A percentile compares a stretch with the other conserved stretches of the same genome.
phyloP scores from a whole-genome alignment of 1,139 yeast species.

The Saccharomyces hybrid region DNA sequence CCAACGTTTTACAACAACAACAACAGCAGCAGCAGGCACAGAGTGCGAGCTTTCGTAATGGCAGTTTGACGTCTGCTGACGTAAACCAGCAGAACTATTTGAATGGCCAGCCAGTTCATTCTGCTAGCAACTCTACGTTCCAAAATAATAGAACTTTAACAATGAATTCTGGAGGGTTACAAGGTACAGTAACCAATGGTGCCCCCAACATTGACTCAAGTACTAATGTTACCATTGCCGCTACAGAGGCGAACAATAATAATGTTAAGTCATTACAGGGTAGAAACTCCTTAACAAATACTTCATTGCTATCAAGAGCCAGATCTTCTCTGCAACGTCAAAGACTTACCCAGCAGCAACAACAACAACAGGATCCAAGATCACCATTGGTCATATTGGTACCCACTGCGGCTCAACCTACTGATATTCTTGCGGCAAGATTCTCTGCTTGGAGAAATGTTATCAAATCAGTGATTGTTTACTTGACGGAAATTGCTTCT shows the following conservation, averaged over 20 bases:
- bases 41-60: constrained; percentile 6
- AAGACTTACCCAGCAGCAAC: constrained; percentile 7
- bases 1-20: constrained; percentile 4
- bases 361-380: constrained; percentile 30
- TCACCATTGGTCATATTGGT: constrained; percentile 40
- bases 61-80: constrained; percentile 7
- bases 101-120: background rate
- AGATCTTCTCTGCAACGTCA: constrained; percentile 13
- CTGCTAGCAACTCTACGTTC: background rate
- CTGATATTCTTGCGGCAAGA: constrained; percentile 75
- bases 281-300: constrained; percentile 16
- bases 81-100: constrained; percentile 4
- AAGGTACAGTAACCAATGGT: constrained; percentile 4
- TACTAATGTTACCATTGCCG: background rate
- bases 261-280: constrained; percentile 5
- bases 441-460: constrained; percentile 82
- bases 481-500: constrained; percentile 70
- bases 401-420: constrained; percentile 63
- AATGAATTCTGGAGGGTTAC: background rate
- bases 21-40: constrained; percentile 2
- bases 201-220: constrained; percentile 4
- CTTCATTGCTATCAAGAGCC: constrained; percentile 11
- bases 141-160: background rate
- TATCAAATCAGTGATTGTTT: constrained; percentile 63
- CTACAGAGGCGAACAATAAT: background rate